phyloP scores from a whole-genome alignment of 2,329 filamentous ascomycete genomes.

The Magnaporthiopsis rhizophila region DNA sequence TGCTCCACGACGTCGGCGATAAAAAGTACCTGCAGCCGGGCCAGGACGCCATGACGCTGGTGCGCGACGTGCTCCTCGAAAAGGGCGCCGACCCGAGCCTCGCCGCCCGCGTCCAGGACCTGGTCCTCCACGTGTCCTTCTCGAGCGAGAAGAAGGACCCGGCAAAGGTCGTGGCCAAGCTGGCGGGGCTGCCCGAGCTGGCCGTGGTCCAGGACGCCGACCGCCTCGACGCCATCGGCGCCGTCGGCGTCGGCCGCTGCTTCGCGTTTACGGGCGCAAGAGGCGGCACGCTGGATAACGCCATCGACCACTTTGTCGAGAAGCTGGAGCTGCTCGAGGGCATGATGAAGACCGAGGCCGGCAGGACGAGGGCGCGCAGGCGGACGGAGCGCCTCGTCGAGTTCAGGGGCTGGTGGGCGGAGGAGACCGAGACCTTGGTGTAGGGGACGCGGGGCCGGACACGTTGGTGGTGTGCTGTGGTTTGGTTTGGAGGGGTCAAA shows the following conservation, averaged over 20 bases:
- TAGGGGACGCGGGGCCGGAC: no score
- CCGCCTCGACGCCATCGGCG: constrained; percentile 82
- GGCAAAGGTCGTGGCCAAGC: constrained; percentile 47
- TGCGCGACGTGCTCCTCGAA: constrained; percentile 43
- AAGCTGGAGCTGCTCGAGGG: constrained; percentile 61
- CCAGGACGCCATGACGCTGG: constrained; percentile 47
- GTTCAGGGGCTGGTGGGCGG: constrained; percentile 52
- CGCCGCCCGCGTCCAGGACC: constrained; percentile 58
- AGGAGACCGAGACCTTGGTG: constrained; percentile 39
- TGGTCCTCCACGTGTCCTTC: constrained; percentile 74
- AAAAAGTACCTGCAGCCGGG: constrained; percentile 63
- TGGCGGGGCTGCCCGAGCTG: constrained; percentile 62
- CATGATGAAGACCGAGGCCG: constrained; percentile 57
- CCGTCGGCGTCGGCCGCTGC: constrained; percentile 70
- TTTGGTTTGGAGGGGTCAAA: no score
- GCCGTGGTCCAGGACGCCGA: constrained; percentile 90
- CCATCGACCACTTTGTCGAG: constrained; percentile 67
- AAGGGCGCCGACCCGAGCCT: constrained; percentile 49
- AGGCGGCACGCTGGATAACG: constrained; percentile 47
- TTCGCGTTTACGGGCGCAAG: constrained; percentile 70
- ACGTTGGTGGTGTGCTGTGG: no score
- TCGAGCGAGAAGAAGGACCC: constrained; percentile 63
- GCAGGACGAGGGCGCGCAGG: constrained; percentile 42
- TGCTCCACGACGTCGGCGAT: constrained; percentile 86
- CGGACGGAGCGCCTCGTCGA: constrained; percentile 42